Percentiles rank a stretch among this genome's conserved stretches.
Conservation (phyloP, 345 rosid genomes). For the Syzygium aromaticum region DNA sequence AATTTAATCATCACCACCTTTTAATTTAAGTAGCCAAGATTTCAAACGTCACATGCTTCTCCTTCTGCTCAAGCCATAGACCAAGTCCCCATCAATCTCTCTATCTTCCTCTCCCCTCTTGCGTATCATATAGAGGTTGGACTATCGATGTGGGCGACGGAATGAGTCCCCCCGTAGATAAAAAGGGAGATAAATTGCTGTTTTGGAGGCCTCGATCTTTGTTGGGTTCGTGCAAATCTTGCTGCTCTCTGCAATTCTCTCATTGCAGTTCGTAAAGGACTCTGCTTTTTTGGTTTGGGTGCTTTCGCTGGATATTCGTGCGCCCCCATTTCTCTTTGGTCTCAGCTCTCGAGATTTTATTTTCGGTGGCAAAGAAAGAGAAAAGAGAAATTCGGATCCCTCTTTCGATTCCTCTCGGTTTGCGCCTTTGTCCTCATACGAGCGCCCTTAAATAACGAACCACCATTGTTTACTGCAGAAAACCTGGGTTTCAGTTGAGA, state of each 20-base stretch:
- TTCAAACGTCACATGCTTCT: background rate
- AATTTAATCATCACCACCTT: background rate
- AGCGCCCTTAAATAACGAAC: background rate
- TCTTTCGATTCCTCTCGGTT: background rate
- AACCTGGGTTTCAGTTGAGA: slow-evolving; percentile 1
- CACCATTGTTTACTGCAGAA: background rate
- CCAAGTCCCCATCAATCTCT: background rate
- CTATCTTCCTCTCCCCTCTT: background rate
- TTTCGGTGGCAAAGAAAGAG: background rate
- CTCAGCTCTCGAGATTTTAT: background rate
- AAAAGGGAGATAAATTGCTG: background rate
- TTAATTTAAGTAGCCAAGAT: background rate
- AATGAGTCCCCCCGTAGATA: background rate
- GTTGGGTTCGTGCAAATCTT: background rate
- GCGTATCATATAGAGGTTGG: background rate
- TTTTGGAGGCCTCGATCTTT: background rate
- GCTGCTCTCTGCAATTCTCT: background rate
- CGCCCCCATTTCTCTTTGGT: background rate
- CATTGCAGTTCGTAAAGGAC: background rate
- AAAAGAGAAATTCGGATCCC: background rate
- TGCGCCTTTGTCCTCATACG: background rate
- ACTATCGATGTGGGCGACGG: background rate
- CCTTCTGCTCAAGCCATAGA: background rate
- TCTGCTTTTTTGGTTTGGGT: background rate
- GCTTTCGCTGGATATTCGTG: background rate